Base-by-base conservation (phyloP, 1,284 basidiomycete genomes). In the Naganishia liquefaciens region DNA sequence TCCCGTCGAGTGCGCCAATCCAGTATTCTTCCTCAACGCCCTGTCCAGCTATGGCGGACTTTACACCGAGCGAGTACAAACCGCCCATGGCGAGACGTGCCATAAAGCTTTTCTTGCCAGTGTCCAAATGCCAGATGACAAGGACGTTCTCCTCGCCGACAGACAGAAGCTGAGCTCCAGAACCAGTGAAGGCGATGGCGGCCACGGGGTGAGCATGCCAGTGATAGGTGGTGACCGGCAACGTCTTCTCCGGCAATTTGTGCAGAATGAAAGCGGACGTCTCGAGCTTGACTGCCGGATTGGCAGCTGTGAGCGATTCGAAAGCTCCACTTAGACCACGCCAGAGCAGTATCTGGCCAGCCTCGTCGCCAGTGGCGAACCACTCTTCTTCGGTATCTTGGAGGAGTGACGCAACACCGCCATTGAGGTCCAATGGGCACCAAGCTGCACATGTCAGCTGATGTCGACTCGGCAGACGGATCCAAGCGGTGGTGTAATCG, bases 181-280 rank as follows among this genome's bases (percentile, higher is more conserved):
- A 94, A 2, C 87, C 80, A 0, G 93, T 91, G 77, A 97, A 99
- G 0, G 88, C 82, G 28, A 99, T 79, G 1, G 90, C 89, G 2
- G 89, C 87, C n/a, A 99, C 91, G 5, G 92, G 86, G 76, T 99
- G 94, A 0, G 95, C 89, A 75, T 99, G 96, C 96, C 96, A 99
- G 78, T 98, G 95, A 54, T 97, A 80, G 5, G 87, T 85, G 0
- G 91, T 89, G 0, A 93, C 95, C 68, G 91, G 88, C 42, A 76
- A 67, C 37, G 27, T 58, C 65, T 47, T 68, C 62, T 28, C 51
- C 37, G 23, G 42, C 43, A 60, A 44, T 13, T 68, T 66, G 65
- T 39, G 49, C 19, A 62, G 23, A 21, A 62, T 53, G 43, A 62
- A 62, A 17, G 49, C 40, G 11, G 40, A 54, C 3, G 64, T 23